Conservation (phyloP, 805 yeast genomes). For the Candida montana region DNA sequence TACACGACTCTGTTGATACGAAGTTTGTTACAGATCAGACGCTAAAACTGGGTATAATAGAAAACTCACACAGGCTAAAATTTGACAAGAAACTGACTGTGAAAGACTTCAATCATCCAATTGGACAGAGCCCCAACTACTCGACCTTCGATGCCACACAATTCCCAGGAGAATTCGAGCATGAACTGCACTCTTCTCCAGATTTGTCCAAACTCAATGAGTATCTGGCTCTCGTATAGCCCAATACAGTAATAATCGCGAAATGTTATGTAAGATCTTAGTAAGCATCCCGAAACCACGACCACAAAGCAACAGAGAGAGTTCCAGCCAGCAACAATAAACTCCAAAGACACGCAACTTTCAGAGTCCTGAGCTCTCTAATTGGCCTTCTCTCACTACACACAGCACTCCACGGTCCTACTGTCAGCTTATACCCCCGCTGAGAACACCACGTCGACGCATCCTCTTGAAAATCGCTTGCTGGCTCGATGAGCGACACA, state of each 20-base stretch:
- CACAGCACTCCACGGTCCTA: too few relatives aligned
- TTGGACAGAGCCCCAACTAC: conserved; percentile 18
- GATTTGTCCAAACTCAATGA: not conserved
- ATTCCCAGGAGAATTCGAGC: not conserved
- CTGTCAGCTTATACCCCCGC: too few relatives aligned
- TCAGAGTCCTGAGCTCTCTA: too few relatives aligned
- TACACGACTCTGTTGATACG: conserved; percentile 13
- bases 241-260: too few relatives aligned
- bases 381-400: too few relatives aligned
- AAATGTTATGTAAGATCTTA: too few relatives aligned
- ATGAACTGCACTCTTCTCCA: not conserved
- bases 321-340: too few relatives aligned
- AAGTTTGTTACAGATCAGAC: conserved; percentile 7
- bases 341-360: too few relatives aligned
- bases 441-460: too few relatives aligned
- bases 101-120: conserved; percentile 22
- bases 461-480: too few relatives aligned
- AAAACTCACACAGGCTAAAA: conserved; percentile 11
- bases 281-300: too few relatives aligned
- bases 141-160: not conserved
- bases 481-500: not conserved
- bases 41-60: conserved; percentile 17
- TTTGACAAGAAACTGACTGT: conserved; percentile 12
- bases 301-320: too few relatives aligned
- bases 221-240: not conserved